A percentile compares a stretch with the other conserved stretches of the same genome.
Evolutionary conservation across 2,329 filamentous ascomycete species (phyloP).

Genomic region (Lasiodiplodia gonubiensis): DNA sequence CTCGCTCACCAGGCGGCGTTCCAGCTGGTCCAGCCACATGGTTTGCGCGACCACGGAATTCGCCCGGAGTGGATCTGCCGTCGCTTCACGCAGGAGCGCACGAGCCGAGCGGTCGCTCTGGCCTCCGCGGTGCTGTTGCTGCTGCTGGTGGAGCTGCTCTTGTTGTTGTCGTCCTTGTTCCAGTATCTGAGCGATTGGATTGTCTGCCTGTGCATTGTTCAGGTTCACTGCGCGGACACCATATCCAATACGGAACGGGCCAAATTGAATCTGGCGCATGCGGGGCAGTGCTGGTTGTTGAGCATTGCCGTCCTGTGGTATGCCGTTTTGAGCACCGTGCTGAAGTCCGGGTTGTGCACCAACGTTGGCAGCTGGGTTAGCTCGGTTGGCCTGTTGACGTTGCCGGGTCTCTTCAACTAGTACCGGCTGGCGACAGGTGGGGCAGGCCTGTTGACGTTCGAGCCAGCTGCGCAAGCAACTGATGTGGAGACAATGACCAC

Average conservation of each 20-base stretch:
- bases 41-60: conserved; percentile 53
- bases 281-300: conserved; percentile 3
- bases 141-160: conserved; percentile 32
- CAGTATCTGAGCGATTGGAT: neutral
- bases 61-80: conserved; percentile 8
- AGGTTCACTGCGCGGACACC: conserved; percentile 27
- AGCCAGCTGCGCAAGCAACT: conserved; percentile 96
- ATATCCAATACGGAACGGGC: conserved; percentile 26
- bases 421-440: conserved; percentile 87
- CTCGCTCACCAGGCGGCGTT: conserved; percentile 72
- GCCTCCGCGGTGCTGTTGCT: conserved; percentile 25
- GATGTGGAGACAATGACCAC: conserved; percentile 93
- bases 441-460: conserved; percentile 95
- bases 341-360: conserved; percentile 24
- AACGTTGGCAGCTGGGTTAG: conserved; percentile 31
- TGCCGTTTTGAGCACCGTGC: conserved; percentile 29
- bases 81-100: conserved; percentile 18
- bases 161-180: conserved; percentile 30
- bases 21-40: conserved; percentile 67
- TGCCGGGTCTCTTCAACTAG: conserved; percentile 51
- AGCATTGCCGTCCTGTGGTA: conserved; percentile 33
- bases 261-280: conserved; percentile 27
- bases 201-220: conserved; percentile 5
- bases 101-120: conserved; percentile 4
- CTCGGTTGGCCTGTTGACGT: conserved; percentile 36